Conservation (phyloP, 2,329 filamentous ascomycete species). For the Colletotrichum sp. region DNA sequence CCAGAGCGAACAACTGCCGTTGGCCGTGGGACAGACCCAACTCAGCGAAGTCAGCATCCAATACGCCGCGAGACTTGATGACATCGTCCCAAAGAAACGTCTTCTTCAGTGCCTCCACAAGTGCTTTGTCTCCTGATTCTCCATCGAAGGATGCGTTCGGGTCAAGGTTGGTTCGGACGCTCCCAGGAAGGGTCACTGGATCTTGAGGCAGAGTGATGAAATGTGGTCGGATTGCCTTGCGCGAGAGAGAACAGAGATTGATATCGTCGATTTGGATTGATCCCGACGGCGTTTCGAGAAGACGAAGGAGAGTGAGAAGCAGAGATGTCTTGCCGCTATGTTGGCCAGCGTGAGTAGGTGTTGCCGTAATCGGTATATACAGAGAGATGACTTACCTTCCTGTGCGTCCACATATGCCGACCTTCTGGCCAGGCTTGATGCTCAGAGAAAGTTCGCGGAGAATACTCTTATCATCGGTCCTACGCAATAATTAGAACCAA, state of each 20-base stretch:
- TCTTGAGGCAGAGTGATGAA: slow-evolving; percentile 25
- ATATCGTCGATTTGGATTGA: slow-evolving; percentile 40
- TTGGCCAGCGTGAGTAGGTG: not conserved
- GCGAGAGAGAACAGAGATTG: slow-evolving; percentile 13
- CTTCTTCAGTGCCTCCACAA: slow-evolving; percentile 8
- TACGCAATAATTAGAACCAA: not conserved
- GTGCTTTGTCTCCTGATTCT: slow-evolving; percentile 24
- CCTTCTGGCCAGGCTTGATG: slow-evolving; percentile 33
- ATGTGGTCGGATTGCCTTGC: slow-evolving; percentile 17
- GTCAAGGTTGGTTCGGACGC: slow-evolving; percentile 24
- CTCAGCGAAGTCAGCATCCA: not conserved
- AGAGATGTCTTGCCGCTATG: slow-evolving; percentile 26
- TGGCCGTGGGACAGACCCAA: slow-evolving; percentile 34
- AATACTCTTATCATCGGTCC: slow-evolving; percentile 7
- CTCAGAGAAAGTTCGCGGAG: slow-evolving; percentile 30
- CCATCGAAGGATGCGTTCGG: slow-evolving; percentile 14
- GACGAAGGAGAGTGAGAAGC: slow-evolving; percentile 43
- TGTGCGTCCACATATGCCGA: slow-evolving; percentile 39
- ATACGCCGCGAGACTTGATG: slow-evolving; percentile 7
- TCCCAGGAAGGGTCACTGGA: slow-evolving; percentile 15
- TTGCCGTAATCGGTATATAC: too few relatives aligned
- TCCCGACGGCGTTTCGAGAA: slow-evolving; percentile 44
- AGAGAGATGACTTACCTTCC: slow-evolving; percentile 27
- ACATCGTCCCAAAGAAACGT: slow-evolving; percentile 9
- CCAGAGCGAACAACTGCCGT: slow-evolving; percentile 34